Percentiles rank a stretch among this genome's conserved stretches.
These are phyloP conservation scores for Cyberlindnera mycetangii DNA, from an alignment of 805 yeast genomes.

Conservation along the genomic window DNA sequence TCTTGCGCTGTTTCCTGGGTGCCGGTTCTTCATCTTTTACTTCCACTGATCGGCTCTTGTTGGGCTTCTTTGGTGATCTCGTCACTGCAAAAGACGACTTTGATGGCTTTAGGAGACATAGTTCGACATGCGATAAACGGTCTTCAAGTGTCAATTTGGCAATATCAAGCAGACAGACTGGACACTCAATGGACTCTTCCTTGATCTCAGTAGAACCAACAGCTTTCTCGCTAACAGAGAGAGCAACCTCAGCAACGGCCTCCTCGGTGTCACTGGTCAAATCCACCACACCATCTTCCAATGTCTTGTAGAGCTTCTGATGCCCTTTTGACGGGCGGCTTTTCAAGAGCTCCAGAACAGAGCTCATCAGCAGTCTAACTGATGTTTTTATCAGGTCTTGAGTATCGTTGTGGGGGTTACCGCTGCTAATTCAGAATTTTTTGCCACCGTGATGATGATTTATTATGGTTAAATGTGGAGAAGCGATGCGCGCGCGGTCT, in stretches of 20 bases:
- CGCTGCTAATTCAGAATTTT: background rate
- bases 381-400: no score
- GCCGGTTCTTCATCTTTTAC: slow-evolving; percentile 31
- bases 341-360: slow-evolving; percentile 8
- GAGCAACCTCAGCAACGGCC: background rate
- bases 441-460: background rate
- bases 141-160: slow-evolving; percentile 37
- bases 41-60: slow-evolving; percentile 15
- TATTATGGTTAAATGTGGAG: background rate
- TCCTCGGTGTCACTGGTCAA: slow-evolving; percentile 11
- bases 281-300: slow-evolving; percentile 13
- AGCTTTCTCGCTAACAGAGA: background rate
- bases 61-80: slow-evolving; percentile 27
- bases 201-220: background rate
- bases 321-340: background rate
- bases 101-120: slow-evolving; percentile 37
- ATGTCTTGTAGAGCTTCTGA: background rate
- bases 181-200: slow-evolving; percentile 36
- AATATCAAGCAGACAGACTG: slow-evolving; percentile 46
- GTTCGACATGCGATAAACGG: slow-evolving; percentile 53
- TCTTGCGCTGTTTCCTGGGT: slow-evolving; percentile 16
- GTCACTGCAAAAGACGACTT: slow-evolving; percentile 27
- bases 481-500: background rate
- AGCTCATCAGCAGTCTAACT: no score
- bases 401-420: background rate